Conservation (phyloP, 2,329 filamentous ascomycete species). For the Bipolaris gigantea region DNA sequence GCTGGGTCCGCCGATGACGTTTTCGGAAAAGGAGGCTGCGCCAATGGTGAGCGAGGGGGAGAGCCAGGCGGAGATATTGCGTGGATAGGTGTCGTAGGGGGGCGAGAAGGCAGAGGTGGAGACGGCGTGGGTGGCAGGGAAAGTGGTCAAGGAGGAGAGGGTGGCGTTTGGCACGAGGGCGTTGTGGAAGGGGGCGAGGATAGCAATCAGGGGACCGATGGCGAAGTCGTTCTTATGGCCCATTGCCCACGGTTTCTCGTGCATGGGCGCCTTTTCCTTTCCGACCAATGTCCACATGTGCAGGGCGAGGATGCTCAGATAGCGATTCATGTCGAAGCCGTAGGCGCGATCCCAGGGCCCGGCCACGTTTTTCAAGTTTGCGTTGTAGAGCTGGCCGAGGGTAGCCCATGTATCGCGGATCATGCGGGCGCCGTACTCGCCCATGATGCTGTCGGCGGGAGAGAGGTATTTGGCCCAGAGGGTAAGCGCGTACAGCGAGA, state of each 20-base stretch:
- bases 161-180: constrained; percentile 50
- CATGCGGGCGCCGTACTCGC: constrained; percentile 55
- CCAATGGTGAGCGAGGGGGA: constrained; percentile 62
- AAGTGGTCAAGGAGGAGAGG: constrained; percentile 48
- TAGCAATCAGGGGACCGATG: constrained; percentile 59
- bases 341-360: constrained; percentile 67
- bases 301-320: constrained; percentile 60
- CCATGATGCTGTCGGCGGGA: constrained; percentile 55
- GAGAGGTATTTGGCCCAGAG: constrained; percentile 64
- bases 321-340: constrained; percentile 66
- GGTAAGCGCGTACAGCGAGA: constrained; percentile 61
- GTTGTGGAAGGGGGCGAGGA: constrained; percentile 56
- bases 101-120: constrained; percentile 59
- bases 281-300: constrained; percentile 63
- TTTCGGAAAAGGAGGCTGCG: constrained; percentile 60
- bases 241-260: constrained; percentile 55
- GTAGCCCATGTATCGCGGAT: constrained; percentile 58
- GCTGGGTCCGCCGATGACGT: constrained; percentile 58
- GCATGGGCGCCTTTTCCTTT: constrained; percentile 46
- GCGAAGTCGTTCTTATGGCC: constrained; percentile 63
- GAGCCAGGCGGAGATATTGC: constrained; percentile 64
- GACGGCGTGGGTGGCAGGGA: constrained; percentile 59
- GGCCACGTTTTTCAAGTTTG: constrained; percentile 62
- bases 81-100: constrained; percentile 58
- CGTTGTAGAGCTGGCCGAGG: constrained; percentile 59